Conservation (phyloP, 2,329 filamentous ascomycete species). For the Allantophomopsis lycopodina region DNA sequence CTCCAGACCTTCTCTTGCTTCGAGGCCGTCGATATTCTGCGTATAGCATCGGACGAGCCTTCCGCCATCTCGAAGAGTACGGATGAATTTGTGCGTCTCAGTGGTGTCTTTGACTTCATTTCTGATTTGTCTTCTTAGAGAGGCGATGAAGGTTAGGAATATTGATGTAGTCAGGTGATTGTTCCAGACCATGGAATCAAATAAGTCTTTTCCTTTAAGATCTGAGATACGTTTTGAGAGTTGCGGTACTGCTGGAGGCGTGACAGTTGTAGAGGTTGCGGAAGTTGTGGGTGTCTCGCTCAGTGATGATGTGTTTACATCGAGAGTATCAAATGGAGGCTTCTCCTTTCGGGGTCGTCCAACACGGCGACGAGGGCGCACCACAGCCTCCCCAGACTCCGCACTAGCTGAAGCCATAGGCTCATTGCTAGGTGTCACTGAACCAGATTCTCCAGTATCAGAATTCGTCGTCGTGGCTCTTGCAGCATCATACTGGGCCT, state of each 20-base stretch:
- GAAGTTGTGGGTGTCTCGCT: too few species aligned
- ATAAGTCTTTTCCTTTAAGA: constrained; percentile 58
- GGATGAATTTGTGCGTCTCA: constrained; percentile 54
- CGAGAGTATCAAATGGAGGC: too few species aligned
- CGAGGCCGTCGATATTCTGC: constrained; percentile 63
- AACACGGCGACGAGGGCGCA: too few species aligned
- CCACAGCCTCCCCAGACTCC: too few species aligned
- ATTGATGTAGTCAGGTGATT: constrained; percentile 55
- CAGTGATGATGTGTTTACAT: too few species aligned
- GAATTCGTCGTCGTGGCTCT: constrained; percentile 19
- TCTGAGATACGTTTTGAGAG: constrained; percentile 24
- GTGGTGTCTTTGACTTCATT: constrained; percentile 44
- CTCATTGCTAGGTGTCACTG: too few species aligned
- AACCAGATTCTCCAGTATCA: background rate
- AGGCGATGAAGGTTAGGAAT: constrained; percentile 61
- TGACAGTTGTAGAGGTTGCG: too few species aligned
- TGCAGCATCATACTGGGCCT: constrained; percentile 47
- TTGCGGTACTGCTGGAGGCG: too few species aligned
- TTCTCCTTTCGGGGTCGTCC: too few species aligned
- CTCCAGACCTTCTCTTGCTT: constrained; percentile 54
- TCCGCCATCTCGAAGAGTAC: constrained; percentile 49
- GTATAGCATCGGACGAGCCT: constrained; percentile 62
- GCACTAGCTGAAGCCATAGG: too few species aligned
- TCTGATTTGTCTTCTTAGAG: constrained; percentile 47
- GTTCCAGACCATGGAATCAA: constrained; percentile 57